phyloP scores from a whole-genome alignment of 2,329 filamentous ascomycete genomes.

The Hymenoscyphus fructigenus region DNA sequence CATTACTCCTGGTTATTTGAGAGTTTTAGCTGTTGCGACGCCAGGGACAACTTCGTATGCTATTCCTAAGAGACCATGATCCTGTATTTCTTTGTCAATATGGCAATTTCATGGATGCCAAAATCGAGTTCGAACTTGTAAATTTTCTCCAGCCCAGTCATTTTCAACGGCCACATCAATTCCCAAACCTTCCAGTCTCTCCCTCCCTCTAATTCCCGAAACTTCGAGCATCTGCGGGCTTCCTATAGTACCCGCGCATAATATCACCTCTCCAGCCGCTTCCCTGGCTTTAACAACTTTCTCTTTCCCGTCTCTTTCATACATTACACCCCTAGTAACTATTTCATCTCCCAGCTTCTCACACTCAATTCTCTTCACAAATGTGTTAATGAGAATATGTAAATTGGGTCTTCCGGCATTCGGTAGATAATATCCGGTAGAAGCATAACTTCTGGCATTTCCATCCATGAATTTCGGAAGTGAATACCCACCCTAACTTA shows the following conservation, averaged over 20 bases:
- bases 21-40: too few relatives aligned
- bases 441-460: too few relatives aligned
- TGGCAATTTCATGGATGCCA: too few relatives aligned
- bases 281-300: slow-evolving; percentile 14
- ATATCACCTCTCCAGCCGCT: slow-evolving; percentile 31
- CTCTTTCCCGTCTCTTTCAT: slow-evolving; percentile 15
- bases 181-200: slow-evolving; percentile 19
- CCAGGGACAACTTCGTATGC: too few relatives aligned
- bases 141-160: slow-evolving; percentile 28
- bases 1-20: too few relatives aligned
- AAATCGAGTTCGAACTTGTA: slow-evolving; percentile 14
- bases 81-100: too few relatives aligned
- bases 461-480: too few relatives aligned
- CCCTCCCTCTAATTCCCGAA: slow-evolving; percentile 33
- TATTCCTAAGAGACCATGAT: too few relatives aligned
- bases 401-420: slow-evolving; percentile 53
- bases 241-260: slow-evolving; percentile 29
- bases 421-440: neutral
- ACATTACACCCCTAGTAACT: slow-evolving; percentile 19
- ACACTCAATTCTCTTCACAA: slow-evolving; percentile 67
- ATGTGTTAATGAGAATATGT: slow-evolving; percentile 78
- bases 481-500: too few relatives aligned
- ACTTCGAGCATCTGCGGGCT: slow-evolving; percentile 37
- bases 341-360: slow-evolving; percentile 4
- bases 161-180: slow-evolving; percentile 24